A percentile compares a stretch with the other conserved stretches of the same genome.
phyloP scores from a whole-genome alignment of 176 grass and related monocot species.

The Melocanna baccifera region DNA sequence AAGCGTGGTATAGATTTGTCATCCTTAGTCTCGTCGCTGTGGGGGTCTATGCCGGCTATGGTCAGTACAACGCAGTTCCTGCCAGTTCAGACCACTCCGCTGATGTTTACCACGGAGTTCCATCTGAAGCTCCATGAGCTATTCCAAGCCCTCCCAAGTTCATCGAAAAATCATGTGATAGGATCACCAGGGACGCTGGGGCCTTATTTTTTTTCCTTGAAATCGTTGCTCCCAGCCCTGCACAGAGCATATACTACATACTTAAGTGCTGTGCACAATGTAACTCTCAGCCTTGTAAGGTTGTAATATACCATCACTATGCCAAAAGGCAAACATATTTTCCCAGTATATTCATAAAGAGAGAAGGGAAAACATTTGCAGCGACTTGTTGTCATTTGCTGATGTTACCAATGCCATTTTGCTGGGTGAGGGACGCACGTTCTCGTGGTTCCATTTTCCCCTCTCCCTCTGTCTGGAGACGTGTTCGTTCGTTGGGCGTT shows the following conservation, averaged over 20 bases:
- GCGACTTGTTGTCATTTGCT: background rate
- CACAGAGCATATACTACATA: background rate
- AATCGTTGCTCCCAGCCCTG: background rate
- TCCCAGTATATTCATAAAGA: background rate
- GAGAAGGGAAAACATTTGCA: background rate
- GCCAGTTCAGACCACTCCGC: constrained; percentile 46
- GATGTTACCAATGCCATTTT: background rate
- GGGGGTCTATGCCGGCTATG: constrained; percentile 75
- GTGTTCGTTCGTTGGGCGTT: background rate
- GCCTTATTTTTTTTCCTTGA: background rate
- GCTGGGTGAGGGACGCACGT: background rate
- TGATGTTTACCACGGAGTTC: constrained; percentile 54
- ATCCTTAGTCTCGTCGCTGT: constrained; percentile 65
- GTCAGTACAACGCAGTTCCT: constrained; percentile 63
- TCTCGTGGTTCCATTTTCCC: background rate
- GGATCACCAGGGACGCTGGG: background rate
- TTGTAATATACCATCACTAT: background rate
- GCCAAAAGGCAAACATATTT: background rate
- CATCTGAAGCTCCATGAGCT: constrained; percentile 53
- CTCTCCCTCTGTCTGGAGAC: background rate
- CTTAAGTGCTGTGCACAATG: background rate
- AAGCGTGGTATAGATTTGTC: constrained; percentile 92
- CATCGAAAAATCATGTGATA: background rate
- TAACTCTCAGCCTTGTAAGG: background rate
- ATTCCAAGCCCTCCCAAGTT: background rate